These are phyloP conservation scores for Lobosporangium transversale DNA, from an alignment of 192 early-diverging fungal species.

Conservation along the genomic window DNA sequence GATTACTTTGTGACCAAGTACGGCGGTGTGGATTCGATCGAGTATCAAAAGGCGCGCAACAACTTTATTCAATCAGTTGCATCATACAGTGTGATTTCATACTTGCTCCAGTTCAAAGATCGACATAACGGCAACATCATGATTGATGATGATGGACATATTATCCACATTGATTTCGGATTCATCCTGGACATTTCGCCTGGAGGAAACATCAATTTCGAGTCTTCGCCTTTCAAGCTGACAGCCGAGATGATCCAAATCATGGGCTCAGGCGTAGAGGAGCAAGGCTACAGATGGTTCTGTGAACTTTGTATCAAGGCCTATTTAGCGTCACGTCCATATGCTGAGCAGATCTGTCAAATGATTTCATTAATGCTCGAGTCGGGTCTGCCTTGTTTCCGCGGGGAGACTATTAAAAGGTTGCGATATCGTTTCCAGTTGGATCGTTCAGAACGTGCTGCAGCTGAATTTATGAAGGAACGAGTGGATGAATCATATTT, in stretches of 20 bases:
- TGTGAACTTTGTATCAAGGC: conserved; percentile 91
- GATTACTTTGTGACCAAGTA: conserved; percentile 96
- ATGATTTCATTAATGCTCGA: conserved; percentile 93
- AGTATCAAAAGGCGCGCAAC: conserved; percentile 83
- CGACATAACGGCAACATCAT: conserved; percentile 99
- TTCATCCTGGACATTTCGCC: conserved; percentile 99
- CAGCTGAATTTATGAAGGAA: conserved; percentile 95
- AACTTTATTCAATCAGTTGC: conserved; percentile 97
- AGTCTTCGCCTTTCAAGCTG: conserved; percentile 97
- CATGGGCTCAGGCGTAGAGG: conserved; percentile 88
- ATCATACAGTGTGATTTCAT: conserved; percentile 94
- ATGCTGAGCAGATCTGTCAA: conserved; percentile 91
- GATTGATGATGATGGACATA: conserved; percentile 96
- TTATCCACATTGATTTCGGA: conserved; percentile 99
- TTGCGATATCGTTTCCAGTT: conserved; percentile 89
- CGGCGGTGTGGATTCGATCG: conserved; percentile 87
- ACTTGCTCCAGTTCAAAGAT: conserved; percentile 97
- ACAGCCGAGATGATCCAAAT: conserved; percentile 97
- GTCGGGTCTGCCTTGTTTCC: conserved; percentile 98
- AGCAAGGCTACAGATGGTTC: conserved; percentile 88
- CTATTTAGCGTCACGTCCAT: conserved; percentile 89
- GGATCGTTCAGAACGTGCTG: conserved; percentile 87
- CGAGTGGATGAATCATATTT: conserved; percentile 92
- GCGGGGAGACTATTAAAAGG: conserved; percentile 91
- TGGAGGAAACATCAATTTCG: conserved; percentile 92